Evolutionary conservation across 1,284 basidiomycete species (phyloP).

Genomic region (Ustilago trichophora): DNA sequence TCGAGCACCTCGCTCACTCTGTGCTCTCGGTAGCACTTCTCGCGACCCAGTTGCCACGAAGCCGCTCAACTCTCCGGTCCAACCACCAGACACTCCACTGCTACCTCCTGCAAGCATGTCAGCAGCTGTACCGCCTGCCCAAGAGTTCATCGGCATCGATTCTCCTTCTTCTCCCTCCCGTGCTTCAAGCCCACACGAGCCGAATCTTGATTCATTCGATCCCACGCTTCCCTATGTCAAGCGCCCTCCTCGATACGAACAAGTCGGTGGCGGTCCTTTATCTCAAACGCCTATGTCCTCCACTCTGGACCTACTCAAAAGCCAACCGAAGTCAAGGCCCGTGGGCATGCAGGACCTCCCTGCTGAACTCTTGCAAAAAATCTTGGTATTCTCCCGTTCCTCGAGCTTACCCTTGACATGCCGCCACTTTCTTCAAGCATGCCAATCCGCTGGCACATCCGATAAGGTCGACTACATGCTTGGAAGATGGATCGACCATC

Average conservation of each 20-base stretch:
- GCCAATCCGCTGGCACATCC: not conserved
- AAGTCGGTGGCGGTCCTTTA: constrained; percentile 15
- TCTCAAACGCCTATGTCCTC: not conserved
- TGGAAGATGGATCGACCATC: constrained; percentile 16
- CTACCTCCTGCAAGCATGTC: no score
- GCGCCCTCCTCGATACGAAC: constrained; percentile 15
- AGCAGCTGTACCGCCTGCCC: no score
- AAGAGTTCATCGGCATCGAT: not conserved
- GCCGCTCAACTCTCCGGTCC: no score
- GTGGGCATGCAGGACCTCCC: constrained; percentile 30
- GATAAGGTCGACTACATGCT: constrained; percentile 24
- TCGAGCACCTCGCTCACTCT: not conserved
- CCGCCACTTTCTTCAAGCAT: constrained; percentile 16
- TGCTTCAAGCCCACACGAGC: not conserved
- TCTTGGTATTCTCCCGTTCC: constrained; percentile 28
- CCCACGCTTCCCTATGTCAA: constrained; percentile 13
- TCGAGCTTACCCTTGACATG: constrained; percentile 1
- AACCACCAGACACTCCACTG: no score
- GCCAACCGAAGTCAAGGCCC: not conserved
- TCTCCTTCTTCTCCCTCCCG: not conserved
- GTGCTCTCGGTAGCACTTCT: no score
- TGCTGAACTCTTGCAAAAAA: constrained; percentile 25
- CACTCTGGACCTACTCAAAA: not conserved
- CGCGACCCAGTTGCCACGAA: no score
- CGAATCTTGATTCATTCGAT: constrained; percentile 11